phyloP scores from a whole-genome alignment of 2,329 filamentous ascomycete species.

The Claviceps africana region DNA sequence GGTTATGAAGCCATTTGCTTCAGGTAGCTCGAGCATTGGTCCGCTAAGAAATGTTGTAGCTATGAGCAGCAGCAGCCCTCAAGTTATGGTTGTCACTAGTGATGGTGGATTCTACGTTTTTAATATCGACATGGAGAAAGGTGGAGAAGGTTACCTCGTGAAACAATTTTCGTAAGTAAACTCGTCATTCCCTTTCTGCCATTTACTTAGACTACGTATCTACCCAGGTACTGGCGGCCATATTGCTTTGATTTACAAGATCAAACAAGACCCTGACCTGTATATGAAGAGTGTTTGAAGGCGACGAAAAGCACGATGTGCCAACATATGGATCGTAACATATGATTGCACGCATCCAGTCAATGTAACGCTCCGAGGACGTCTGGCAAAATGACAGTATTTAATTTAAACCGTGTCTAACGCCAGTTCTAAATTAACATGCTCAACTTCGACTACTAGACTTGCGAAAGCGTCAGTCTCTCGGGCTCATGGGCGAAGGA shows the following conservation, averaged over 20 bases:
- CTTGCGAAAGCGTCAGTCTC: background rate
- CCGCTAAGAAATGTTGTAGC: constrained; percentile 85
- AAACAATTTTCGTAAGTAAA: constrained; percentile 78
- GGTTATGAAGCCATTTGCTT: constrained; percentile 8
- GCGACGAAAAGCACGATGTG: constrained; percentile 39
- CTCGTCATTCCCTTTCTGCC: constrained; percentile 8
- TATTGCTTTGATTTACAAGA: background rate
- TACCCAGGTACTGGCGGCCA: background rate
- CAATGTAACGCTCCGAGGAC: background rate
- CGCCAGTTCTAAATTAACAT: background rate
- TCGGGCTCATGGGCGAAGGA: no score
- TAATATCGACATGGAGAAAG: constrained; percentile 86
- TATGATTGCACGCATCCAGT: background rate
- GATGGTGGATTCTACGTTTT: constrained; percentile 93
- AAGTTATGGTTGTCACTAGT: constrained; percentile 96
- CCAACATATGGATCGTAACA: constrained; percentile 25
- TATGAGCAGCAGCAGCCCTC: constrained; percentile 86
- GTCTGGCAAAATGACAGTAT: background rate
- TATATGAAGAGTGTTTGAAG: constrained; percentile 33
- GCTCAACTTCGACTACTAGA: background rate
- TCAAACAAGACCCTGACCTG: constrained; percentile 3
- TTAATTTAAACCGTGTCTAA: background rate
- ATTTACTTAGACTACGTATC: background rate
- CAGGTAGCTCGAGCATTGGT: constrained; percentile 22
- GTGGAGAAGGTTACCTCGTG: constrained; percentile 79